These are phyloP conservation scores for Malassezia sp. DNA, from an alignment of 1,284 basidiomycete species.

Conservation along the genomic window DNA sequence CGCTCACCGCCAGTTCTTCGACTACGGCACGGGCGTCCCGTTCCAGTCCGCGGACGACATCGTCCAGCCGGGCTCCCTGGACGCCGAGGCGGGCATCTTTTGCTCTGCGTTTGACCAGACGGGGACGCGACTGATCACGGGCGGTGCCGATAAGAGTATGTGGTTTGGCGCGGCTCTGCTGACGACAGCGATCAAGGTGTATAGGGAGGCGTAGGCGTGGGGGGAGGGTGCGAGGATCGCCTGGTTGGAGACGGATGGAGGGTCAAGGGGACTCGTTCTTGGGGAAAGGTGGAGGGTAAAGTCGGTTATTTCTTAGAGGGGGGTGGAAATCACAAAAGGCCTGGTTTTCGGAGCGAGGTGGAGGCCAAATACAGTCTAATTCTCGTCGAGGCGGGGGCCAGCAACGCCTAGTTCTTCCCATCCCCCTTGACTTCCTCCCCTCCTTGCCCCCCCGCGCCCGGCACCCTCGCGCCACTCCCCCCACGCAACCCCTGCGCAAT, in stretches of 20 bases:
- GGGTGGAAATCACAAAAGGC: no score
- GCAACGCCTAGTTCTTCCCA: no score
- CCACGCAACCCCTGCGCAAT: conserved; percentile 48
- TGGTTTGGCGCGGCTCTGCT: neutral
- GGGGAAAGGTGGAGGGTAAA: no score
- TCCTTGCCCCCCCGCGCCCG: no score
- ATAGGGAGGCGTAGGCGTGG: conserved; percentile 16
- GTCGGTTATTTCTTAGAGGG: no score
- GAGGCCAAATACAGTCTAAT: no score
- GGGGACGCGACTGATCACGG: conserved; percentile 80
- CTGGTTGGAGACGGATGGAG: conserved; percentile 58
- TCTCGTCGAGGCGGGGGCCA: no score
- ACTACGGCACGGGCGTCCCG: conserved; percentile 82
- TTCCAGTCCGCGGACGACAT: conserved; percentile 90
- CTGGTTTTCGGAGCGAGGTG: no score
- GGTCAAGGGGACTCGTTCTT: no score
- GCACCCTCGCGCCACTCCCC: no score
- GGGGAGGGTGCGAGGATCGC: conserved; percentile 64
- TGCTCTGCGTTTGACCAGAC: conserved; percentile 93
- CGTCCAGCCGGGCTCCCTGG: conserved; percentile 89
- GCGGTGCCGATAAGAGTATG: conserved; percentile 81
- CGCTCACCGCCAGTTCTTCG: conserved; percentile 47
- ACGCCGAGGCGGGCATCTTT: conserved; percentile 80
- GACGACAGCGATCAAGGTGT: conserved; percentile 18
- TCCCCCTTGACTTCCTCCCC: no score